Evolutionary conservation across 2,329 filamentous ascomycete species (phyloP).

Genomic region (Aspergillus ochraceoroseus): DNA sequence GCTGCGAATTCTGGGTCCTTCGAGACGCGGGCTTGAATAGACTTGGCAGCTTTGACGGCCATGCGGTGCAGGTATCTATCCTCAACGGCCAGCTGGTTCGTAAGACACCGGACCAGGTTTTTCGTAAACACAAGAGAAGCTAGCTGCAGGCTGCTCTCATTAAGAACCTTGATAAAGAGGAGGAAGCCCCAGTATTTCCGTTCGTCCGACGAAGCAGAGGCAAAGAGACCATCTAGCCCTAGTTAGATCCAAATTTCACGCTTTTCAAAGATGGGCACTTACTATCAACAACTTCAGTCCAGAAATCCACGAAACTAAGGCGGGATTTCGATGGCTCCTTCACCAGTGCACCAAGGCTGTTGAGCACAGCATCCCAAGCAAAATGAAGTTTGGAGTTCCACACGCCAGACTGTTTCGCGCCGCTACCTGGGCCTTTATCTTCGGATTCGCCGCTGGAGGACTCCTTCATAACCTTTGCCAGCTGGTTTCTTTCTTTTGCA

Average conservation of each 20-base stretch:
- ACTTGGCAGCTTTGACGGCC: conserved; percentile 69
- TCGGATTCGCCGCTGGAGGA: conserved; percentile 33
- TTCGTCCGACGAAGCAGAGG: conserved; percentile 72
- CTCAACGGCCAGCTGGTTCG: conserved; percentile 73
- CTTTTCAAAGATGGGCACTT: conserved; percentile 40
- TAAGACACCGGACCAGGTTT: conserved; percentile 74
- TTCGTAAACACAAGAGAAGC: conserved; percentile 66
- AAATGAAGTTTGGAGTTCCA: conserved; percentile 81
- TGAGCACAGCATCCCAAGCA: conserved; percentile 77
- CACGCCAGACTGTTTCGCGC: conserved; percentile 54
- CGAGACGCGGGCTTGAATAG: conserved; percentile 62
- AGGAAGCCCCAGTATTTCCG: conserved; percentile 91
- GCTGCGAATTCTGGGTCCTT: conserved; percentile 56
- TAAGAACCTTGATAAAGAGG: conserved; percentile 72
- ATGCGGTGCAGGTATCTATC: conserved; percentile 76
- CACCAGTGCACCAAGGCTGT: conserved; percentile 37
- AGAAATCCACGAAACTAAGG: conserved; percentile 66
- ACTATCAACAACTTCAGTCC: conserved; percentile 83
- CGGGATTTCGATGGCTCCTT: conserved; percentile 35
- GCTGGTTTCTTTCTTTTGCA: conserved; percentile 59
- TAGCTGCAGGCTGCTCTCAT: conserved; percentile 48
- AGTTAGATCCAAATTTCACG: conserved; percentile 13
- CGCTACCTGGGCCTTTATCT: conserved; percentile 28
- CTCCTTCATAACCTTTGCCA: conserved; percentile 77
- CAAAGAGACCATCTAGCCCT: conserved; percentile 69